Evolutionary conservation across 768 basidiomycete species (phyloP).

Genomic region (Suillus weaverae): DNA sequence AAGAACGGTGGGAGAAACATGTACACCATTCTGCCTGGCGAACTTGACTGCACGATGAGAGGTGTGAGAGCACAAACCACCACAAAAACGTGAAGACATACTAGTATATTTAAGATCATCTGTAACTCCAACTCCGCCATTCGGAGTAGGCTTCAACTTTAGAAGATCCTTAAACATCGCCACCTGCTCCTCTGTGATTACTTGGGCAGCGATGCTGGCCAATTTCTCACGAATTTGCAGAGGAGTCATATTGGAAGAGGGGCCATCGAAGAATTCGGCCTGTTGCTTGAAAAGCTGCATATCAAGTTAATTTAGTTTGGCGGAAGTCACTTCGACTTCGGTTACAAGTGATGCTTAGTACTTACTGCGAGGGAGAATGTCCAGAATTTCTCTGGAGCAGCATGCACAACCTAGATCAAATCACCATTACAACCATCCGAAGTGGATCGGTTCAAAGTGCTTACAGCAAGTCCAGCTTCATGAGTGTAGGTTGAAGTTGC

Average conservation of each 20-base stretch:
- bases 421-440: background rate
- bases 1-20: slow-evolving; percentile 83
- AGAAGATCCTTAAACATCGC: slow-evolving; percentile 62
- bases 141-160: slow-evolving; percentile 58
- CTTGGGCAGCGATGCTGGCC: slow-evolving; percentile 52
- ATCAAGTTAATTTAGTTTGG: background rate
- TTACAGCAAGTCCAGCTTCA: slow-evolving; percentile 80
- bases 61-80: background rate
- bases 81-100: slow-evolving; percentile 38
- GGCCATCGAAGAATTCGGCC: slow-evolving; percentile 78
- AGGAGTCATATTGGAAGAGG: slow-evolving; percentile 63
- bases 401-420: slow-evolving; percentile 50
- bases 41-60: slow-evolving; percentile 69
- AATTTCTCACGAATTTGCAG: slow-evolving; percentile 76
- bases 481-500: slow-evolving; percentile 70
- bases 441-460: slow-evolving; percentile 17
- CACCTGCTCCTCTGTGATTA: slow-evolving; percentile 52
- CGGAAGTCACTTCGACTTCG: no score
- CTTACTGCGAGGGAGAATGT: slow-evolving; percentile 63
- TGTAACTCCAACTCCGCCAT: slow-evolving; percentile 81
- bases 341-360: slow-evolving; percentile 14
- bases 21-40: slow-evolving; percentile 87
- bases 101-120: slow-evolving; percentile 89
- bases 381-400: slow-evolving; percentile 81
- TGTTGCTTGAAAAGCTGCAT: slow-evolving; percentile 76